Conservation (phyloP, 257 asterid genomes). For the Hygrophila difformis region DNA sequence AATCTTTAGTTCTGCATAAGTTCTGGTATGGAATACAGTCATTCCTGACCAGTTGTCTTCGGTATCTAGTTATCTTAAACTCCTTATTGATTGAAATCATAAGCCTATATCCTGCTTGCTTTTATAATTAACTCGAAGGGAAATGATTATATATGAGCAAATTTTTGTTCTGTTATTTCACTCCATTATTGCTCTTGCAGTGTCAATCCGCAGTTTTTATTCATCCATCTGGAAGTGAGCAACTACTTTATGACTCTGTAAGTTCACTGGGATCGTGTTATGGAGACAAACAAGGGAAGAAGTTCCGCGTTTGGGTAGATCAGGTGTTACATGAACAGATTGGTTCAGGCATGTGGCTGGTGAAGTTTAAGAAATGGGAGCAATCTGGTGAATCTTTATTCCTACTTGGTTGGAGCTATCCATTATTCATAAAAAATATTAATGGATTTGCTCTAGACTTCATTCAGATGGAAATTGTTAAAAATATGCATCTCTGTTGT, state of each 20-base stretch:
- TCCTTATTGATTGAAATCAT: background rate
- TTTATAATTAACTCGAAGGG: background rate
- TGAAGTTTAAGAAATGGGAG: conserved; percentile 86
- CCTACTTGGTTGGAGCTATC: background rate
- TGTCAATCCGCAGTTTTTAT: conserved; percentile 44
- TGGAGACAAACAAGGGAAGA: conserved; percentile 67
- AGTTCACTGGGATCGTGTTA: conserved; percentile 34
- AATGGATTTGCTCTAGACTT: background rate
- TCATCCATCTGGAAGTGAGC: conserved; percentile 78
- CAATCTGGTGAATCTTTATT: conserved; percentile 50
- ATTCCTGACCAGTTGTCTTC: background rate
- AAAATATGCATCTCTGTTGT: background rate
- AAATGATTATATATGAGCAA: too few species aligned
- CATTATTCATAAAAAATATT: background rate
- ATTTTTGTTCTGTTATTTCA: background rate
- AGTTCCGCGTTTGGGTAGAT: conserved; percentile 78
- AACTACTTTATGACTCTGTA: conserved; percentile 50
- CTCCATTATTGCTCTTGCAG: conserved; percentile 30
- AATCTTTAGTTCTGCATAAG: too few species aligned
- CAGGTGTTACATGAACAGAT: conserved; percentile 53
- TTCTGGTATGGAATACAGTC: background rate
- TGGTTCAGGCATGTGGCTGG: conserved; percentile 76
- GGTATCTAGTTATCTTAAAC: background rate
- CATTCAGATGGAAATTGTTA: background rate
- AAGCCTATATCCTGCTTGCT: conserved; percentile 6